Percentiles rank a stretch among this genome's conserved stretches.
These are phyloP conservation scores for Aristolochia californica DNA, from an alignment of 164 flowering plant species.

Conservation along the genomic window DNA sequence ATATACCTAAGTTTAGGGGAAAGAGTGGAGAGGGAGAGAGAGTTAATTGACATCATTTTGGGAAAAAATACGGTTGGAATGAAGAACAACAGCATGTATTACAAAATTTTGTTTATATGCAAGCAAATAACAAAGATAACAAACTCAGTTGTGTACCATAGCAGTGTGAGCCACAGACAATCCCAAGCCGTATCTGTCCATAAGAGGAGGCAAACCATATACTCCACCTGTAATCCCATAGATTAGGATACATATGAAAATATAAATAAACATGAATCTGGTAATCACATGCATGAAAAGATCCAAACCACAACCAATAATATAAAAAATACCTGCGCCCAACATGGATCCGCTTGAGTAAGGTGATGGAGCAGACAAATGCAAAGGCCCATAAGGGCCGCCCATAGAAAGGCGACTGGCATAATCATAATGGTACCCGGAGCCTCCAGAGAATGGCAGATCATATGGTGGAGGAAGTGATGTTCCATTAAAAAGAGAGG, in stretches of 20 bases:
- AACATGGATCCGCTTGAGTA: constrained; percentile 73
- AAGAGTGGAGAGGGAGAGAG: too few relatives aligned
- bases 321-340: constrained; percentile 43
- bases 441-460: constrained; percentile 72
- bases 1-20: too few relatives aligned
- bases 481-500: constrained; percentile 64
- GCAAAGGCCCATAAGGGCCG: constrained; percentile 77
- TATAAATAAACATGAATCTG: too few relatives aligned
- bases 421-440: constrained; percentile 80
- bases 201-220: constrained; percentile 68
- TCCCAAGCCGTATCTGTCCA: constrained; percentile 79
- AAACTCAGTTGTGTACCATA: constrained; percentile 43
- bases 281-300: background rate
- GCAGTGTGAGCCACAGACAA: constrained; percentile 60
- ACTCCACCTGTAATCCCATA: constrained; percentile 43
- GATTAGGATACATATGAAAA: too few relatives aligned
- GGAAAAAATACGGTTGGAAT: too few relatives aligned
- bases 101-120: background rate
- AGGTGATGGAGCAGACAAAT: constrained; percentile 67
- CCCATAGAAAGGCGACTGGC: constrained; percentile 67
- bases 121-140: background rate
- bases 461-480: constrained; percentile 68
- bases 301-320: background rate
- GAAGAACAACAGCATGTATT: too few relatives aligned
- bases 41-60: too few relatives aligned